Base-by-base conservation (phyloP, 768 basidiomycete species). In the Peribolospora baueri region DNA sequence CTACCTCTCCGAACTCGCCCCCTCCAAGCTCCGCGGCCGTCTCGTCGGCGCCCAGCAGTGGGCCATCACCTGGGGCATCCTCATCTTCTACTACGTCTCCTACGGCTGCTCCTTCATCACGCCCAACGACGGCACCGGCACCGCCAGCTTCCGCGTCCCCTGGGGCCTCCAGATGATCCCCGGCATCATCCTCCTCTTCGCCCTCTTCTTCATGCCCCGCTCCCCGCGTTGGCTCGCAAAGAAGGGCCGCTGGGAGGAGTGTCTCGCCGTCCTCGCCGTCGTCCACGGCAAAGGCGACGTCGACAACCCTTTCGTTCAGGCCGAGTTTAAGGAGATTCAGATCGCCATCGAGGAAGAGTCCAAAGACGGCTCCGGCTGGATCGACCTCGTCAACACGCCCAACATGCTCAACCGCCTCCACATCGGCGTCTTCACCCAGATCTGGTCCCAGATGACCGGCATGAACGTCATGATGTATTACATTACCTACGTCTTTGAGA, bases 381-480 rank as follows among this genome's bases (percentile, higher is more conserved):
- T 75, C 61, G 58, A 72, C 9, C 81, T 84, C 65, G 69, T 84
- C 14, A 59, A 83, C 55, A 79, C 76, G 60, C 73, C 74, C 6
- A 76, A 77, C 42, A 76, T 81, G 58, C 69, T 79, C 52, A 76
- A 81, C 53, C 79, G 82, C 62, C 80, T 83, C 39, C 68, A 74
- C 56, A 73, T 84, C 37, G 83, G 81, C 43, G 72, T 73, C 57
- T 71, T 72, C n/a, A 68, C 83, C 45, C 82, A 85, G 66, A 80
- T 80, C 75, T 84, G 81, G 82, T 77, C 76, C 57, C 82, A 84
- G 62, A 50, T 61, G 2, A 59, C 57, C 9, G 60, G 80, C 42
- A 81, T 83, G 77, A 82, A 83, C 64, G 75, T 82, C 61, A 83
- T 84, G 81, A 81, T 84, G 80, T 76, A 45, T 47, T 57, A 71